Evolutionary conservation across 306 rosid species (phyloP), one percentile per base, ranked within the genome.

Genomic region (Casuarina cunninghamiana): DNA sequence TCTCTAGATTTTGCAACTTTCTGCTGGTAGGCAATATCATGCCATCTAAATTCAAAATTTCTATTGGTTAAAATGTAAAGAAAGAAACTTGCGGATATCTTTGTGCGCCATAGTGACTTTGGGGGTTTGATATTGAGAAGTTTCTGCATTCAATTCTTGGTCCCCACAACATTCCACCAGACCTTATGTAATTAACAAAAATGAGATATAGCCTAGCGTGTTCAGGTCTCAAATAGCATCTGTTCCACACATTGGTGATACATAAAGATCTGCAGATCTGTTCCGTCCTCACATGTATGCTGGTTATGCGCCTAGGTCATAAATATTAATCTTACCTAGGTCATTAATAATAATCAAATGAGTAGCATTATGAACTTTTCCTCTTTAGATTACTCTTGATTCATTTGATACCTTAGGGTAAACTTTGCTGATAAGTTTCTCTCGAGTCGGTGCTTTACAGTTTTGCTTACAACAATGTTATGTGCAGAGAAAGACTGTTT

Each of bases 401-500:
- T 4, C 21, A 61, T 21, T 53, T 73, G 55, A 77, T 58, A 46
- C 60, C 75, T 81, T 71, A 39, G 75, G 66, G 46, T 50, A 35
- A 32, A 37, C 37, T 12, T 62, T 26, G 32, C 5, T 13, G 48
- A 63, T 41, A 44, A 61, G 65, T 68, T 66, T 77, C 46, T 54
- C 49, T 68, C 39, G 61, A 43, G 50, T 72, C 77, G 21, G 46
- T 41, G 65, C 68, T 53, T 48, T 78, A 73, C 63, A 71, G 76
- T 71, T 55, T 58, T 66, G 45, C 54, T 84, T 73, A 83, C 84
- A 62, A 26, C 72, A 9, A 45, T 81, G 62, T 85, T 74, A 5
- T 80, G 55, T 79, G 76, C 93, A 95, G 97, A 91, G 96, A 81
- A 95, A 95, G 85, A 72, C 82, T 39, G 80, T 72, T 2, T 62